phyloP scores from a whole-genome alignment of 768 basidiomycete species.

The Omphalotus guepiniiformis region DNA sequence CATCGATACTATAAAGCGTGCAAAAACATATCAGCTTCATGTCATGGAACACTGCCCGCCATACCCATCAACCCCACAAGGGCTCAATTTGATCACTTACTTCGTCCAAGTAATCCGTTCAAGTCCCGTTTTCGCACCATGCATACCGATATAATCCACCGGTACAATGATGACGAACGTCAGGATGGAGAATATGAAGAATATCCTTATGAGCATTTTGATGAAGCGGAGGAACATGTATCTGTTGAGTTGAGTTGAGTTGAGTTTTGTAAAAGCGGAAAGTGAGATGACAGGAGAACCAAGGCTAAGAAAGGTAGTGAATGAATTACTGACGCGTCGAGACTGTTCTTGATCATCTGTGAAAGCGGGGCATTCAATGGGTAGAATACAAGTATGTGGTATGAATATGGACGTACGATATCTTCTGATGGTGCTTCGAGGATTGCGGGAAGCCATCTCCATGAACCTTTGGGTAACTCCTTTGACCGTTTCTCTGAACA shows the following conservation, averaged over 20 bases:
- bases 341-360: conserved; percentile 55
- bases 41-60: no score
- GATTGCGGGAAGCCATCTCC: conserved; percentile 51
- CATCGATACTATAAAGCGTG: conserved; percentile 28
- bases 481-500: conserved; percentile 37
- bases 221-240: conserved; percentile 61
- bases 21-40: no score
- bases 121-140: conserved; percentile 30
- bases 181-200: conserved; percentile 47
- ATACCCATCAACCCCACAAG: no score
- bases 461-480: conserved; percentile 38
- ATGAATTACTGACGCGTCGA: conserved; percentile 57
- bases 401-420: conserved; percentile 31
- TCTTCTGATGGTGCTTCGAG: conserved; percentile 37
- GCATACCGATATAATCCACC: conserved; percentile 43
- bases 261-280: not conserved
- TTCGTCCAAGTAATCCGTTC: conserved; percentile 48
- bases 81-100: conserved; percentile 24
- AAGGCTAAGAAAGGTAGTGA: no score
- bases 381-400: not conserved
- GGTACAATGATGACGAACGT: conserved; percentile 64
- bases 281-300: no score
- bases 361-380: not conserved
- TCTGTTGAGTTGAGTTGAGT: conserved; percentile 17
- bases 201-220: conserved; percentile 57